Base-by-base conservation (phyloP, 352 stramenopile genomes). In the Phytopythium aichiense region DNA sequence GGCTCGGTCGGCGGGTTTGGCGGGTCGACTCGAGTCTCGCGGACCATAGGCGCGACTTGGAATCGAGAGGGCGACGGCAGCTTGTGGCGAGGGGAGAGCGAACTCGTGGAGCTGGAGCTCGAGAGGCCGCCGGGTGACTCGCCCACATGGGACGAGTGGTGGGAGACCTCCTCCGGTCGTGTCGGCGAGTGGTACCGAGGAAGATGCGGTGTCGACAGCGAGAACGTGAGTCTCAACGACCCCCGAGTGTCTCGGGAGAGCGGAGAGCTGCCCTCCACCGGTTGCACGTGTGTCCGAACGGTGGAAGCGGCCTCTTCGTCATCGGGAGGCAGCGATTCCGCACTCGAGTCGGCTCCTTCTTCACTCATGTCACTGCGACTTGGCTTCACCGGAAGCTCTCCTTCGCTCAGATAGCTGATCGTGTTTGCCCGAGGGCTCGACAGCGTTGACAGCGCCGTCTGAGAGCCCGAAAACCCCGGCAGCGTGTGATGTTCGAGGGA, bases 131-230 rank as follows among this genome's bases (percentile, higher is more conserved):
- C 42, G 22, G 50, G 37, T 9, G 67, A 53, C 16, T 51, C 38
- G 54, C 23, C 60, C 49, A 58, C 20, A 8, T 31, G 30, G 20
- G 49, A 64, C 23, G 28, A 48, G 4, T 53, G 38, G 11, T 33
- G 25, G 25, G 20, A 4, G 25, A n/a, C 28, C 37, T 69, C 66
- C 2, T 60, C 42, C 20, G 25, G 9, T 2, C 23, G 49, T 2
- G n/a, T 37, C 23, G 53, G 64, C 37, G 57, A 65, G 51, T 40
- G 28, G 51, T 45, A 57, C 7, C 35, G 51, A 9, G 51, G 51
- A 11, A 57, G 51, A 9, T 45, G 30, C 3, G 31, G 31, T 22
- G 51, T 57, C 7, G 51, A 57, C 18, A 23, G 25, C 9, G 51
- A 57, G 5, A 8, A 31, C 0, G 51, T 45, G n/a, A 20, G 25